phyloP scores from a whole-genome alignment of 164 flowering plant genomes.

The Saururus chinensis region DNA sequence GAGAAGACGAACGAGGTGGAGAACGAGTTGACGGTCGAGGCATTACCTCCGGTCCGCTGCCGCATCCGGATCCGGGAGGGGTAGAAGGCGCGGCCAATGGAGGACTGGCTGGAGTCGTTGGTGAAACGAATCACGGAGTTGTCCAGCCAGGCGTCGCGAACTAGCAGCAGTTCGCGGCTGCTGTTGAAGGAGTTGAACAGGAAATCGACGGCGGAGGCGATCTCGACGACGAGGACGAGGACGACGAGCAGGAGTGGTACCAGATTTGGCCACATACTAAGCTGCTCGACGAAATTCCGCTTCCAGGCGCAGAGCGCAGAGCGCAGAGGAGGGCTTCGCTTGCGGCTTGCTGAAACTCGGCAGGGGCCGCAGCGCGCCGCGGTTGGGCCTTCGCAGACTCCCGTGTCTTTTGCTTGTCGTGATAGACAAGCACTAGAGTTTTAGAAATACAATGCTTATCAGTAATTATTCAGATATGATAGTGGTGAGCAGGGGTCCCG shows the following conservation, averaged over 20 bases:
- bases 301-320: too few species aligned
- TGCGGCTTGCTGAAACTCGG: too few species aligned
- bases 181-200: constrained; percentile 42
- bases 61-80: constrained; percentile 30
- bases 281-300: not conserved
- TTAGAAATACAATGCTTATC: too few species aligned
- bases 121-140: constrained; percentile 47
- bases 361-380: too few species aligned
- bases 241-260: not conserved
- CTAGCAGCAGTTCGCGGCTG: constrained; percentile 25
- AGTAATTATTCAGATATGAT: too few species aligned
- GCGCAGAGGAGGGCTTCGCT: too few species aligned
- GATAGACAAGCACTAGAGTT: too few species aligned
- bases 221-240: not conserved
- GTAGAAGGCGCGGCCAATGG: constrained; percentile 56
- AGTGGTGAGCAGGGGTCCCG: too few species aligned
- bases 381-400: too few species aligned
- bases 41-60: constrained; percentile 4
- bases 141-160: constrained; percentile 46
- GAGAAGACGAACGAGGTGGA: constrained; percentile 79
- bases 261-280: not conserved
- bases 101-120: constrained; percentile 51
- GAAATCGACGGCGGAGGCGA: constrained; percentile 32
- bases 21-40: constrained; percentile 31
- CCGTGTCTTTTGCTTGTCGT: too few species aligned